Base-by-base conservation (phyloP, 768 basidiomycete species). In the Cyathus striatus region DNA sequence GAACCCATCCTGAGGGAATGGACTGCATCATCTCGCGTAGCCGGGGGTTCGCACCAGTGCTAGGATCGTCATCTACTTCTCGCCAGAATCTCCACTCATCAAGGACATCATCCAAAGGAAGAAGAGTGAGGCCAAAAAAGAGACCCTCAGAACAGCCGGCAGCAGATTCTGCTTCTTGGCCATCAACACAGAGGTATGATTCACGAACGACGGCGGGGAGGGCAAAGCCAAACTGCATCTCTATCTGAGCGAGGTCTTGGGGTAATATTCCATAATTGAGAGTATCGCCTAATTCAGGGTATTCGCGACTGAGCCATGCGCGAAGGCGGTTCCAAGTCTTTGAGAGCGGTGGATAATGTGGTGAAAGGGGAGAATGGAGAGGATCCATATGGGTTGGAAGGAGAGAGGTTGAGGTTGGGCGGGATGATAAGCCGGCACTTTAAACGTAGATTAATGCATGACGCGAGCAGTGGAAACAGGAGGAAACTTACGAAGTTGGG, bases 71-170 rank as follows among this genome's bases (percentile, higher is more conserved):
- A 55, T 97, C 94, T 25, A 97, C 90, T 55, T 88, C 85, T 48
- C 95, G 71, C 95, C 96, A 98, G 58, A 96, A 97, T 25, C 76
- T 71, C 93, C 95, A 99, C 64, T 99, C 96, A 44, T 92, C 84
- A 34, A 93, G 70, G 21, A 96, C 91, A 52, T 91, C 86, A 56
- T 99, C 96, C 35, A 98, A 72, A 10, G 92, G 90, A 16, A 99
- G 69, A 26, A 96, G 74, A n/a, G 83, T 86, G 16, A 99, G 66
- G n/a, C 96, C 96, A 56, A 92, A 97, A 63, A 99, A 91, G 23
- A 99, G 73, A 24, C 96, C 96, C 45, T 90, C 87, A 6, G 88
- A 76, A 55, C 89, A 92, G 10, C 87, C 89, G 32, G 87, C 89
- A 22, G 89, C 71, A 12, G 88, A 88, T 63, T 92, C 88, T 16